These are phyloP conservation scores for Spinacia oleracea DNA, from an alignment of 179 eudicot species.

Conservation along the genomic window DNA sequence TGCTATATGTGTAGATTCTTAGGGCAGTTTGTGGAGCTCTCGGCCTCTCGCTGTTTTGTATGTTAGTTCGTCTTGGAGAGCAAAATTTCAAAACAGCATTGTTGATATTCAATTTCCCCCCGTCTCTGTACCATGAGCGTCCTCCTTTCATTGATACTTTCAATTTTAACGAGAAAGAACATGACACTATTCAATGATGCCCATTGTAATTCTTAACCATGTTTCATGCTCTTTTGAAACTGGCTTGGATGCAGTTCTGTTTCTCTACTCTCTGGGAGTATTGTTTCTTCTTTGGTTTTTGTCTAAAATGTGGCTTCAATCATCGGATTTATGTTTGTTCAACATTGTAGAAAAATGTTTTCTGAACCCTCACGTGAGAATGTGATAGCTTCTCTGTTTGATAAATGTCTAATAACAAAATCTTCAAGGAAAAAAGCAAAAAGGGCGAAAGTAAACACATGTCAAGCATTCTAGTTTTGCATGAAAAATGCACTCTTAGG, in stretches of 20 bases:
- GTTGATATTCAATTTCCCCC: neutral
- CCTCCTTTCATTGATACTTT: neutral
- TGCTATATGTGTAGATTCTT: neutral
- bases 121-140: neutral
- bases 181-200: neutral
- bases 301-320: neutral
- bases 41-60: neutral
- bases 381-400: neutral
- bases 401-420: neutral
- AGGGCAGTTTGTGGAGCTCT: neutral
- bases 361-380: neutral
- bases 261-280: neutral
- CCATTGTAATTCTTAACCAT: neutral
- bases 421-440: neutral
- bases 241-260: neutral
- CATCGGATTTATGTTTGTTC: neutral
- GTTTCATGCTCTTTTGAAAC: neutral
- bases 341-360: neutral
- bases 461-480: too few species aligned
- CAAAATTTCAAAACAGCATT: neutral
- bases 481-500: neutral
- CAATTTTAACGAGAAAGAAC: neutral
- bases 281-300: neutral
- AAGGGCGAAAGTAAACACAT: neutral
- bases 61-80: neutral